Evolutionary conservation across 805 yeast species (phyloP).

Genomic region (Ogataea paraovalis): DNA sequence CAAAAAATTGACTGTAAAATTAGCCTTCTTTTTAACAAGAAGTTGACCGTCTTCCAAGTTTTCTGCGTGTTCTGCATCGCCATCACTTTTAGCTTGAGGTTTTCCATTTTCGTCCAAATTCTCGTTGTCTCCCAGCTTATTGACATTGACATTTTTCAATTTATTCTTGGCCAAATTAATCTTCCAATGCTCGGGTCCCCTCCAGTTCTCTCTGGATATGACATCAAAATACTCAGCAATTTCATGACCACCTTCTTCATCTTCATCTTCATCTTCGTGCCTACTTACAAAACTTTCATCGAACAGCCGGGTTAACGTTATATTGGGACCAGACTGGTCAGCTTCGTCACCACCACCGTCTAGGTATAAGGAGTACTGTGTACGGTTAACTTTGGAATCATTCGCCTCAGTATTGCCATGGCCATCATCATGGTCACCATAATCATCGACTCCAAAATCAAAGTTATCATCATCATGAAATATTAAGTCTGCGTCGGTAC

Average conservation of each 20-base stretch:
- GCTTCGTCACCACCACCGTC: constrained; percentile 29
- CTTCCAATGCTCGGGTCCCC: constrained; percentile 94
- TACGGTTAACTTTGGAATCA: constrained; percentile 17
- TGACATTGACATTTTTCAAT: neutral
- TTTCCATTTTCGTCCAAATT: neutral
- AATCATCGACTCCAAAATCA: constrained; percentile 17
- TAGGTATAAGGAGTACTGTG: constrained; percentile 30
- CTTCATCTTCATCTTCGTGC: constrained; percentile 23
- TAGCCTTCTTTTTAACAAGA: constrained; percentile 9
- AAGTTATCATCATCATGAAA: constrained; percentile 20
- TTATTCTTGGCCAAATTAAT: constrained; percentile 41
- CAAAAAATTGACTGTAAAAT: constrained; percentile 26
- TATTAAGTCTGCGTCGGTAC: constrained; percentile 15
- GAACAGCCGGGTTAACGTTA: constrained; percentile 30
- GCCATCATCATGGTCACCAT: constrained; percentile 16
- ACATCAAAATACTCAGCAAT: constrained; percentile 75
- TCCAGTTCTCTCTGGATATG: constrained; percentile 68
- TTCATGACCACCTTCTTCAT: constrained; percentile 39
- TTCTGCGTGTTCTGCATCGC: neutral
- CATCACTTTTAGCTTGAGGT: neutral
- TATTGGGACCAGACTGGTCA: constrained; percentile 28
- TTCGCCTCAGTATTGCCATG: constrained; percentile 20
- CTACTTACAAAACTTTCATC: constrained; percentile 27
- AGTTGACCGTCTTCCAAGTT: constrained; percentile 6
- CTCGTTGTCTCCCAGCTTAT: neutral